These are phyloP conservation scores for Thelonectria olida DNA, from an alignment of 2,329 filamentous ascomycete genomes.

Conservation along the genomic window DNA sequence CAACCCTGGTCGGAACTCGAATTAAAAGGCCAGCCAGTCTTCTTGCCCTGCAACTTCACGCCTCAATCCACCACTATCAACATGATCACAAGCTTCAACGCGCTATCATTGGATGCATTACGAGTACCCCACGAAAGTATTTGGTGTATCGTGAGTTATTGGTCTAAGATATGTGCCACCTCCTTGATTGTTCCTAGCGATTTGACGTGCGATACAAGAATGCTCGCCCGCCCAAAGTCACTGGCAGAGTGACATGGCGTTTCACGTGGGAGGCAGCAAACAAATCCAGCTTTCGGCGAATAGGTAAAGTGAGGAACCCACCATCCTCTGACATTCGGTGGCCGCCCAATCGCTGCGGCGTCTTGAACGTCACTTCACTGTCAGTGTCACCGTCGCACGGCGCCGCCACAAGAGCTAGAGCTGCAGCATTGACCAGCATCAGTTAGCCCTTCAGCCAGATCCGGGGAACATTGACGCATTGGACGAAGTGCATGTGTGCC, in stretches of 20 bases:
- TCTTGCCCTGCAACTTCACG: neutral
- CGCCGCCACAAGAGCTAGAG: constrained; percentile 26
- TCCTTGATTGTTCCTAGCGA: neutral
- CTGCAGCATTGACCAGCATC: constrained; percentile 31
- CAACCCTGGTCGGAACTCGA: constrained; percentile 11
- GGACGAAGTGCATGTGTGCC: constrained; percentile 1
- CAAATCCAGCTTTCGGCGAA: neutral
- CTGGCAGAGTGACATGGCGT: neutral
- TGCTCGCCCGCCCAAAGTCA: neutral
- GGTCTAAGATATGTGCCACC: neutral
- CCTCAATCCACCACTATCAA: neutral
- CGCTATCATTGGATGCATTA: neutral
- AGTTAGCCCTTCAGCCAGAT: constrained; percentile 27
- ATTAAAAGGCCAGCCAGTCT: neutral
- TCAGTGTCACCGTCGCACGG: constrained; percentile 23
- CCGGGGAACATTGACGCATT: constrained; percentile 15
- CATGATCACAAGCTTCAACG: constrained; percentile 3
- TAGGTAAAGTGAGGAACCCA: neutral
- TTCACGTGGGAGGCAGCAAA: constrained; percentile 4
- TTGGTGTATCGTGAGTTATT: neutral
- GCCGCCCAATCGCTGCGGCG: constrained; percentile 12
- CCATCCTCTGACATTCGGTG: neutral
- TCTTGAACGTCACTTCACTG: constrained; percentile 15
- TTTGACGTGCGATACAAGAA: no score
- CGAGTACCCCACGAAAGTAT: neutral